A percentile compares a stretch with the other conserved stretches of the same genome.
These are phyloP conservation scores for Apiospora sp. DNA, from an alignment of 2,329 filamentous ascomycete species.

Conservation along the genomic window DNA sequence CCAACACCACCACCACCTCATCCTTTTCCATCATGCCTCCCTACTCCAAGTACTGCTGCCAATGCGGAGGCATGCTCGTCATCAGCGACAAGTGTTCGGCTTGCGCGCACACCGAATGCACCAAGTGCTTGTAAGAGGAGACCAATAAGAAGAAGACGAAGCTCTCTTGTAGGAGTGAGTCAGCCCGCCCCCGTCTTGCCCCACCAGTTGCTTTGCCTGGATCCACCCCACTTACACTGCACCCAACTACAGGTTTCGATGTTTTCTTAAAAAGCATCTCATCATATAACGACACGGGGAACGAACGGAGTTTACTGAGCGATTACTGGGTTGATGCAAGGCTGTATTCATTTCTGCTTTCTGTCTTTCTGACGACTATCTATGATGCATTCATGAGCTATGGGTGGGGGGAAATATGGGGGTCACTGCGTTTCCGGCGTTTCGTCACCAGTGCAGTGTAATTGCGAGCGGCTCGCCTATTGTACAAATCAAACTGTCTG, in stretches of 20 bases:
- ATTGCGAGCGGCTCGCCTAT: not conserved
- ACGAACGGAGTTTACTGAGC: not conserved
- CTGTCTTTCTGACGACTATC: not conserved
- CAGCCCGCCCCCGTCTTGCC: not conserved
- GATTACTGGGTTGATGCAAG: not conserved
- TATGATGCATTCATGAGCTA: not conserved
- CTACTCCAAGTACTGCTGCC: conserved; percentile 60
- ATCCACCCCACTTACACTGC: not conserved
- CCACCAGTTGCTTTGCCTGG: not conserved
- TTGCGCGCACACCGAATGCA: conserved; percentile 60
- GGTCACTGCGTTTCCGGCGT: not conserved
- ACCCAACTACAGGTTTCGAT: not conserved
- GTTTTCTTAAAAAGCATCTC: not conserved
- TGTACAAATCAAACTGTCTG: not conserved
- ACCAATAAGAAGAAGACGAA: not conserved
- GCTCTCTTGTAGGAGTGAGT: not conserved
- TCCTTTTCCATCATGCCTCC: conserved; percentile 47
- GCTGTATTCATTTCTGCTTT: not conserved
- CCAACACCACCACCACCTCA: conserved; percentile 21
- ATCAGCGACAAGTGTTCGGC: conserved; percentile 62
- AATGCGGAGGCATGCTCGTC: conserved; percentile 63
- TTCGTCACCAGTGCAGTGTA: not conserved
- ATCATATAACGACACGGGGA: not conserved
- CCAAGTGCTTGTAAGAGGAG: conserved; percentile 48
- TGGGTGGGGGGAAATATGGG: not conserved